phyloP scores from a whole-genome alignment of 352 stramenopile species.

The Aphanomyces astaci region DNA sequence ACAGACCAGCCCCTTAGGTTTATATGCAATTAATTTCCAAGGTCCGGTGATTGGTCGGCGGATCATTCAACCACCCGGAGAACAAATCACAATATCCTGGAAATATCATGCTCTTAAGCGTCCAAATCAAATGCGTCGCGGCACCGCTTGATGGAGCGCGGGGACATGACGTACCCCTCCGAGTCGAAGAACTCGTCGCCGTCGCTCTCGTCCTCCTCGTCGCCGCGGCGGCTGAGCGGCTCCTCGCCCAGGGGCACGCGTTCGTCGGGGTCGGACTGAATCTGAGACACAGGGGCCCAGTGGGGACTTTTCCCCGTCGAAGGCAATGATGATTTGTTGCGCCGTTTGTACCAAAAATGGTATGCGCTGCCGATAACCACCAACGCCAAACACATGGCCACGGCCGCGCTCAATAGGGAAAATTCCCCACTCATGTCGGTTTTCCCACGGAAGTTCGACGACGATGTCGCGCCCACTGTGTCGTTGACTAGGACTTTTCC shows the following conservation, averaged over 20 bases:
- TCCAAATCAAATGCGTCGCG: slow-evolving; percentile 13
- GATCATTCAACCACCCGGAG: too few species aligned
- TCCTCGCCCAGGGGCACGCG: slow-evolving; percentile 7
- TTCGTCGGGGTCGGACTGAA: slow-evolving; percentile 2
- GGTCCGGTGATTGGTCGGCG: too few species aligned
- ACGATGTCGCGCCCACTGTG: background rate
- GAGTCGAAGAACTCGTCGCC: slow-evolving; percentile 24
- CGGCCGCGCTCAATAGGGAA: background rate
- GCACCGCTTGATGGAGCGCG: slow-evolving; percentile 4
- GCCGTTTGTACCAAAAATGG: background rate
- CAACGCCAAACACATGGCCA: background rate
- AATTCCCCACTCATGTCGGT: background rate
- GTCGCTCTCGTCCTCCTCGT: slow-evolving; percentile 8
- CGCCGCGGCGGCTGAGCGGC: background rate
- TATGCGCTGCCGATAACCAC: background rate
- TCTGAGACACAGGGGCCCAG: background rate
- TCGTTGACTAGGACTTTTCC: too few species aligned
- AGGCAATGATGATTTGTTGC: background rate
- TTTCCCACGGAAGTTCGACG: background rate
- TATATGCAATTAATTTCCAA: too few species aligned
- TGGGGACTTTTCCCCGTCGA: background rate
- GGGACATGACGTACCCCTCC: slow-evolving; percentile 24
- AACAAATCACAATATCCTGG: too few species aligned
- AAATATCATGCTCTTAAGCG: too few species aligned
- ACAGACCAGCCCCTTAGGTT: too few species aligned